phyloP scores from a whole-genome alignment of 345 rosid species.

The Citrus trifoliata region DNA sequence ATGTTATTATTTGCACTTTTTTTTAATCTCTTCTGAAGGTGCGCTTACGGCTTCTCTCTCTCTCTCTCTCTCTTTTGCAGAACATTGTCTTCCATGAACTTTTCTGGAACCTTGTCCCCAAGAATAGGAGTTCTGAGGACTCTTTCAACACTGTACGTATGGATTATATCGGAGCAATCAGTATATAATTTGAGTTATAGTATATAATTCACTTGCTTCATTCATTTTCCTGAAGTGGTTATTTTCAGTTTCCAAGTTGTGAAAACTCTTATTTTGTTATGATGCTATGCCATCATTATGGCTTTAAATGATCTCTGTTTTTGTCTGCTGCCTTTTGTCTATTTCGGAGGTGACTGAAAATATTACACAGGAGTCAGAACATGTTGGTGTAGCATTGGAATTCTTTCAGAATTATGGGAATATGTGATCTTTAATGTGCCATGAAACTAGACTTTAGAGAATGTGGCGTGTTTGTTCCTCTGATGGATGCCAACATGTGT shows the following conservation, averaged over 20 bases:
- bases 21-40: neutral
- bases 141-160: conserved; percentile 75
- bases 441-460: neutral
- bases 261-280: neutral
- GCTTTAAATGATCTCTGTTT: neutral
- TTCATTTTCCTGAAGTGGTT: conserved; percentile 4
- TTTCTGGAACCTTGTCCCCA: conserved; percentile 74
- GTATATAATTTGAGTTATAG: neutral
- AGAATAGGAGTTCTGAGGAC: conserved; percentile 54
- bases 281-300: neutral
- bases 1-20: neutral
- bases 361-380: neutral
- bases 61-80: conserved; percentile 40
- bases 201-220: neutral
- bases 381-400: neutral
- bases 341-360: neutral
- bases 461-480: neutral
- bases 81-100: conserved; percentile 73
- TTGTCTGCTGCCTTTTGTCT: neutral
- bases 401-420: neutral
- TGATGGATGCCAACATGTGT: neutral
- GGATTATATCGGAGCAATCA: conserved; percentile 7
- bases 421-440: neutral
- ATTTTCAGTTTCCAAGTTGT: neutral
- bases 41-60: conserved; percentile 20